These are phyloP conservation scores for Cercospora beticola DNA, from an alignment of 2,329 filamentous ascomycete genomes.

Conservation along the genomic window DNA sequence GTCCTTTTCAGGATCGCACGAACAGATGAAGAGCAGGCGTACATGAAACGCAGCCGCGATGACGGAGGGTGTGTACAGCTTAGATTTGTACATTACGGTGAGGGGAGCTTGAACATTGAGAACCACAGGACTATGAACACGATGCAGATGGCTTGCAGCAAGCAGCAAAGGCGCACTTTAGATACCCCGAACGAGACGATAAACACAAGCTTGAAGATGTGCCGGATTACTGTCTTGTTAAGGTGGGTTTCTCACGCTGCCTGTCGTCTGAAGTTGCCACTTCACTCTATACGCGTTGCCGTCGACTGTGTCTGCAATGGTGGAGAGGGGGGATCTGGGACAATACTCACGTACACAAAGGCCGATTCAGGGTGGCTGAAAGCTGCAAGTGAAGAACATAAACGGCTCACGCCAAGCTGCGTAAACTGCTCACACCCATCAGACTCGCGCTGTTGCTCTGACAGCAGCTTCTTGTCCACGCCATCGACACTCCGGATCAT, in stretches of 20 bases:
- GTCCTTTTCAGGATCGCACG: not conserved
- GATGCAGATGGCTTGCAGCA: constrained; percentile 1
- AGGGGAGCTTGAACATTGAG: constrained; percentile 2
- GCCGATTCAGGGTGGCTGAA: not conserved
- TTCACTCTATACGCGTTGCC: not conserved
- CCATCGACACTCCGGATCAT: not conserved
- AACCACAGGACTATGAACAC: constrained; percentile 7
- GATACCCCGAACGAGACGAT: not conserved
- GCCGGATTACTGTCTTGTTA: not conserved
- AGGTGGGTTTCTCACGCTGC: not conserved
- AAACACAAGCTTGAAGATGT: not conserved
- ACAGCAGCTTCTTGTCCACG: not conserved
- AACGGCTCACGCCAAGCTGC: not conserved
- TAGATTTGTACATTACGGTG: not conserved
- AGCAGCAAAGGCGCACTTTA: not conserved
- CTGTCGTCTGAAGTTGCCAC: not conserved
- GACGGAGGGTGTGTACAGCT: not conserved
- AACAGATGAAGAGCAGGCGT: not conserved
- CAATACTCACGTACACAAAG: not conserved
- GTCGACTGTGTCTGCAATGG: not conserved
- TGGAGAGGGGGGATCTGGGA: not conserved
- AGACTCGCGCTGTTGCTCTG: not conserved
- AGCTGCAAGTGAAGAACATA: not conserved
- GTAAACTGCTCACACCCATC: not conserved
- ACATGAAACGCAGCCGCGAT: not conserved